Evolutionary conservation across 2,329 filamentous ascomycete genomes (phyloP).

Genomic region (Aspergillus felis): DNA sequence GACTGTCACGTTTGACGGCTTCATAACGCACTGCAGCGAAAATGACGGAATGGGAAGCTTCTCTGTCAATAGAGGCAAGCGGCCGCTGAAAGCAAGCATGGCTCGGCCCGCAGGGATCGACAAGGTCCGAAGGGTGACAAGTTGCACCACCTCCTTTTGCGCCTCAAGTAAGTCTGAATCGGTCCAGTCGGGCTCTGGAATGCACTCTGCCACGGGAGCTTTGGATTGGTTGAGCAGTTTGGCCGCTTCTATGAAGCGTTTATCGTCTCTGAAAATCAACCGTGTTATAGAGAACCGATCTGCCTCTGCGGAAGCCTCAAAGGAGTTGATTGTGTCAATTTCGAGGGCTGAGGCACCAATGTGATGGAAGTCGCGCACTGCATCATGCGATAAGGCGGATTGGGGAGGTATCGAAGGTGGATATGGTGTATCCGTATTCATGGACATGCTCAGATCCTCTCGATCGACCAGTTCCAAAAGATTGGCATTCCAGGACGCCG

Average conservation of each 20-base stretch:
- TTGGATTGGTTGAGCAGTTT: conserved; percentile 81
- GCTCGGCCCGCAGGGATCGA: conserved; percentile 84
- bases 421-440: conserved; percentile 46
- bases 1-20: conserved; percentile 84
- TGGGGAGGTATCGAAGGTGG: conserved; percentile 31
- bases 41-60: conserved; percentile 88
- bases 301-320: conserved; percentile 76
- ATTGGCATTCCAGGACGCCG: conserved; percentile 67
- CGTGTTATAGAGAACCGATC: conserved; percentile 80
- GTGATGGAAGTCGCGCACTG: conserved; percentile 70
- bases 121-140: conserved; percentile 79
- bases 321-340: conserved; percentile 51
- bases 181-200: conserved; percentile 70
- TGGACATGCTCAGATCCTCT: conserved; percentile 70
- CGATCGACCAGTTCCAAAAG: conserved; percentile 74
- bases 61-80: conserved; percentile 85
- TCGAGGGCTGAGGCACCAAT: conserved; percentile 59
- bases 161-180: conserved; percentile 86
- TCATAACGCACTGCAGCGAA: conserved; percentile 86
- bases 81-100: conserved; percentile 81
- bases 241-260: conserved; percentile 80
- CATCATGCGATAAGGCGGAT: conserved; percentile 57
- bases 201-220: conserved; percentile 72
- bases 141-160: conserved; percentile 85
- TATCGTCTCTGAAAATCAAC: conserved; percentile 86